Evolutionary conservation across 148 eudicot species (phyloP), one percentile per base, ranked within the genome.

Genomic region (Rheum nobile): DNA sequence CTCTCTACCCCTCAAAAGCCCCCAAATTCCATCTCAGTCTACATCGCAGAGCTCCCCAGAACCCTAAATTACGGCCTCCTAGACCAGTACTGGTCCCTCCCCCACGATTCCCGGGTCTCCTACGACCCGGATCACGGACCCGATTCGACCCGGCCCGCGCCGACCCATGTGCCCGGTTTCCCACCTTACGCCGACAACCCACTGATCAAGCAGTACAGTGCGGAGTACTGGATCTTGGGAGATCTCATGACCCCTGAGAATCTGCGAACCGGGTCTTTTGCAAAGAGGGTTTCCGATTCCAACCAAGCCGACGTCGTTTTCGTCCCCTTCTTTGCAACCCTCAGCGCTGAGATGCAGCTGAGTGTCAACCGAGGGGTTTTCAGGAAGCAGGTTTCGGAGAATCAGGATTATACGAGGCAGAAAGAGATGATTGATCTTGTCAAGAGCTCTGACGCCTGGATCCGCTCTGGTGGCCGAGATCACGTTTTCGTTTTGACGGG

Each of bases 401-500:
- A 95, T 83, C 87, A 78, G 77, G 99, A 95, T 78, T 92, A 92
- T 84, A 47, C 67, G 75, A 88, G 97, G 81, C 99, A 95, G 74
- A 86, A 80, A 67, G 76, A 84, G 80, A 92, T 90, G 72, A 79
- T 92, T 74, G 94, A 92, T 86, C 75, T 84, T 77, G 91, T 95
- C 1, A 85, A 82, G 52, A 78, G 72, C 69, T 79, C 86, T 38
- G 91, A 86, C 41, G 87, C 88, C 29, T 95, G 99, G 99, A 86
- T 81, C 73, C 80, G 79, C 29, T 95, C 99, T 37, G 97, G 96
- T 59, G 97, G 99, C n/a, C 80, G 96, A 35, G 91, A 95, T 86
- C 94, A 88, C 76, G 91, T 95, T 19, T 95, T 95, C 84, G 94
- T 92, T 80, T 81, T 92, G 21, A 92, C 99, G 31, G 99, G 99